Conservation (phyloP, 2,329 filamentous ascomycete genomes). For the Dothidotthia symphoricarpi region DNA sequence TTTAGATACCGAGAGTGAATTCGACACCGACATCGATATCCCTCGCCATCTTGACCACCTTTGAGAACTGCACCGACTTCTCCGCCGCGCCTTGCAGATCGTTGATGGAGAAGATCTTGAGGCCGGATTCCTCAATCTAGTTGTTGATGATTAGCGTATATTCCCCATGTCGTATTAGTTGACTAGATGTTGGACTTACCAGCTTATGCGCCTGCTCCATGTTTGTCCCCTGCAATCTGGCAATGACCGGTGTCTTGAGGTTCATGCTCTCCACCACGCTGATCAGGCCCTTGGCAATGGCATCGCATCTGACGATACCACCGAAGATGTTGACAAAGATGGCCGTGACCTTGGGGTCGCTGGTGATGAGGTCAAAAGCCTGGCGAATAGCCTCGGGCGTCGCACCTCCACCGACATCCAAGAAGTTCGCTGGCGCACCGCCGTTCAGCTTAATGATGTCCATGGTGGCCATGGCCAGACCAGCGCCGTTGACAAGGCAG, state of each 20-base stretch:
- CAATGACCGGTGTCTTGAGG: constrained; percentile 94
- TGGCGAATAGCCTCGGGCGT: constrained; percentile 95
- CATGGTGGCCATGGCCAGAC: constrained; percentile 99
- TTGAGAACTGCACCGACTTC: constrained; percentile 98
- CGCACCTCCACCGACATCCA: constrained; percentile 96
- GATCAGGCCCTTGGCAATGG: constrained; percentile 94
- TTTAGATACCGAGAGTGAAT: constrained; percentile 69
- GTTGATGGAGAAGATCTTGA: constrained; percentile 99
- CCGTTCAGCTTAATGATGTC: constrained; percentile 99
- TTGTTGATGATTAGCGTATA: no score
- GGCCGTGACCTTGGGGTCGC: constrained; percentile 94
- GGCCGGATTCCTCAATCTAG: constrained; percentile 90
- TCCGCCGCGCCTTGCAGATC: constrained; percentile 96
- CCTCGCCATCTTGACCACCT: constrained; percentile 97
- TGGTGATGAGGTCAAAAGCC: constrained; percentile 98
- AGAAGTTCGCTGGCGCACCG: constrained; percentile 93
- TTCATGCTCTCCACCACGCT: constrained; percentile 92
- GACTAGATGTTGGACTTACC: no score
- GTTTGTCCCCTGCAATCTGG: constrained; percentile 96
- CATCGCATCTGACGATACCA: constrained; percentile 96
- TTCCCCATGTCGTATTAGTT: no score
- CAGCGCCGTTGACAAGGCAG: constrained; percentile 97
- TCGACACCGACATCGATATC: constrained; percentile 92
- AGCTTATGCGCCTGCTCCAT: constrained; percentile 88
- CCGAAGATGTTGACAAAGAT: constrained; percentile 99